A percentile compares a stretch with the other conserved stretches of the same genome.
phyloP scores from a whole-genome alignment of 305 asterid genomes.

The Fraxinus platypoda region DNA sequence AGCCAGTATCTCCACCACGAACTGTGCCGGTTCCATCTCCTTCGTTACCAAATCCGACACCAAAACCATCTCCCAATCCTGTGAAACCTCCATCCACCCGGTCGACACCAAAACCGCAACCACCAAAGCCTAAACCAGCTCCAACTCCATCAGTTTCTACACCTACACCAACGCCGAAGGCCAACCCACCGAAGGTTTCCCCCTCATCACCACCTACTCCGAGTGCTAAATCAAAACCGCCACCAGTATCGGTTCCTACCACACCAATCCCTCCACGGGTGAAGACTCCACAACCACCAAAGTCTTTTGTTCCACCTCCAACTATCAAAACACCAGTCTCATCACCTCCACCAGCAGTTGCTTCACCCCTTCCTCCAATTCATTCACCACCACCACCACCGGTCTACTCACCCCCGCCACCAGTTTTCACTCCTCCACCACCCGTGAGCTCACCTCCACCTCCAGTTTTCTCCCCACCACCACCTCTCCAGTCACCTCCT shows the following conservation, averaged over 20 bases:
- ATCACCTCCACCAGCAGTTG: no score
- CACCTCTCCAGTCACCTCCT: neutral
- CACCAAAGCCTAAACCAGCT: slow-evolving; percentile 7
- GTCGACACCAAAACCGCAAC: neutral
- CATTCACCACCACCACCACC: no score
- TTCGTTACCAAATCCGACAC: neutral
- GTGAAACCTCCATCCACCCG: neutral
- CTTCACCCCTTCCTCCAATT: no score
- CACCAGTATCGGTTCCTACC: neutral
- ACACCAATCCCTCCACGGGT: neutral
- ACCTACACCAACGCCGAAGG: neutral
- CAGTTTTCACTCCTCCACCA: no score
- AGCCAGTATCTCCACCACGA: neutral
- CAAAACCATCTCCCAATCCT: neutral
- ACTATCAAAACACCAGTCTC: no score
- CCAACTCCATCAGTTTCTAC: slow-evolving; percentile 3
- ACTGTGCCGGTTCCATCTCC: neutral
- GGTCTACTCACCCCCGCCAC: no score
- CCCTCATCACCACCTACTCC: slow-evolving; percentile 2
- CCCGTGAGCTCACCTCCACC: no score
- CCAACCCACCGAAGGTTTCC: neutral
- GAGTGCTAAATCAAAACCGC: slow-evolving; percentile 10
- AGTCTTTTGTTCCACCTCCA: slow-evolving; percentile 17
- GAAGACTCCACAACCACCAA: slow-evolving; percentile 13
- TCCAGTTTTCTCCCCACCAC: neutral